Base-by-base conservation (phyloP, 495 filamentous ascomycete genomes). In the Aspergillus egyptiacus region DNA sequence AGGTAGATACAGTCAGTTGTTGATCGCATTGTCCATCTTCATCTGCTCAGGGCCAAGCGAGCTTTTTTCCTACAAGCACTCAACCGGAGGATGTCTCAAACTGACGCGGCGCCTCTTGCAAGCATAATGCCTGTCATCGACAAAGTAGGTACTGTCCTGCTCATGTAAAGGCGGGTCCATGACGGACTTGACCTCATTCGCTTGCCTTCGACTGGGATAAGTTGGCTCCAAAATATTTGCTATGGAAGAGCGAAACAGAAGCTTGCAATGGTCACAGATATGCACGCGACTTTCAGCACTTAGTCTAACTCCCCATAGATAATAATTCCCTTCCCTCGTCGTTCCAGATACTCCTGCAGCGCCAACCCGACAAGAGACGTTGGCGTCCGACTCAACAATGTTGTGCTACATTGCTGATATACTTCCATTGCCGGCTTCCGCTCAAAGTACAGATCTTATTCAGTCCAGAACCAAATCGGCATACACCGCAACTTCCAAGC, bases 1-100 rank as follows among this genome's bases (percentile, higher is more conserved):
- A 42, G n/a, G n/a, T n/a, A n/a, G n/a, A 41, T 40, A 25, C n/a
- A 10, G 18, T 23, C 22, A n/a, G n/a, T n/a, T n/a, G 46, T 39
- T 39, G 35, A 41, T 49, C 46, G 25, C 27, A 46, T 35, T 40
- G 40, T 49, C 17, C 32, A 31, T 14, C 24, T 17, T 28, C 10
- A 28, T 10, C n/a, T n/a, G n/a, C n/a, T n/a, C n/a, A n/a, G n/a
- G n/a, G n/a, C n/a, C n/a, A n/a, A n/a, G n/a, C n/a, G n/a, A n/a
- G n/a, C n/a, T n/a, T n/a, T n/a, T n/a, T n/a, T n/a, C n/a, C n/a
- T n/a, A n/a, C n/a, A n/a, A n/a, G n/a, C n/a, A n/a, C n/a, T n/a
- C n/a, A n/a, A n/a, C n/a, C n/a, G n/a, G n/a, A n/a, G n/a, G n/a
- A n/a, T n/a, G n/a, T n/a, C n/a, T n/a, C n/a, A n/a, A n/a, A n/a